Evolutionary conservation across 2,329 filamentous ascomycete species (phyloP), one percentile per base, ranked within the genome.

Genomic region (Hypocrella siamensis): DNA sequence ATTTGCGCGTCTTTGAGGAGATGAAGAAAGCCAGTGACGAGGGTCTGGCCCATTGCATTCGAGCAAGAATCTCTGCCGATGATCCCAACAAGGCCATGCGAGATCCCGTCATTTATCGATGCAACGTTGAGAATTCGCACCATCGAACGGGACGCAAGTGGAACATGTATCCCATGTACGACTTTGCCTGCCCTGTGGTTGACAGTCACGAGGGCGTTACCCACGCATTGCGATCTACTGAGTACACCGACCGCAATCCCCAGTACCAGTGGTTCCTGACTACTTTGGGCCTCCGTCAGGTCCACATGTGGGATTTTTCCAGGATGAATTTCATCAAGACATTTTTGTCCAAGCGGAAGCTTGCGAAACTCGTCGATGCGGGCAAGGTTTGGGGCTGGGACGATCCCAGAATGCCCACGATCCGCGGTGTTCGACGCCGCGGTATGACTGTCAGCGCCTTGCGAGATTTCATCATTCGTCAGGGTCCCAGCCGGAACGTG

Each of bases 71-170:
- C 45, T 88, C 83, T 2, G 73, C 81, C 44, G 82, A 93, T 54
- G 80, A 90, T 58, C 80, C 80, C 41, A 96, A 98, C 65, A 93
- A 93, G 59, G 84, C 90, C 32, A 77, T 96, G 71, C 73, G 90
- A 42, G 90, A 98, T 54, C 90, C 90, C 10, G 86, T 96, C 56
- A 92, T 98, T 54, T 96, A 94, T 67, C 78, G 90, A 42, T 94
- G 85, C 44, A 93, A 93, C 51, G 46, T 63, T 38, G 64, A 65
- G 35, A 61, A 64, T 30, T 44, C 64, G 15, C 80, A 90, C 54
- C 82, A 90, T 60, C 75, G 82, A 43, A 90, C 82, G 2, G 81
- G 81, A 19, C 70, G 63, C 35, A 73, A 66, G 38, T 88, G 81
- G 79, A 88, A 86, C 60, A 78, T 84, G 49, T 88, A 88, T 57